These are phyloP conservation scores for Kodamaea sagamina DNA, from an alignment of 805 yeast genomes.

Conservation along the genomic window DNA sequence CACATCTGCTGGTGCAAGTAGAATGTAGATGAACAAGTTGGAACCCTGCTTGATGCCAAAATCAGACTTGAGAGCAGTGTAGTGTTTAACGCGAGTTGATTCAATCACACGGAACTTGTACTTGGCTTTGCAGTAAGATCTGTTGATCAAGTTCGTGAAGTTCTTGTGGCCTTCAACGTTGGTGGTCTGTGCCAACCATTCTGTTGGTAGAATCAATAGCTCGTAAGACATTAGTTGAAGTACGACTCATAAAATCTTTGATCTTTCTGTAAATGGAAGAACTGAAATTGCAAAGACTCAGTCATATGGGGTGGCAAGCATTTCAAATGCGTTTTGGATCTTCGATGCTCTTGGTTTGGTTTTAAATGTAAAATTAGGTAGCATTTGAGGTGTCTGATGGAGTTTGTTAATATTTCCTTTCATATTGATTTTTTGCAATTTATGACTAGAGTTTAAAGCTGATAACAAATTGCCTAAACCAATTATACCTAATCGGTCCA, in stretches of 20 bases:
- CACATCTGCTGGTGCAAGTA: conserved; percentile 28
- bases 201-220: conserved; percentile 22
- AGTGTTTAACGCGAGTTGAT: conserved; percentile 42
- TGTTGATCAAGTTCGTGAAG: conserved; percentile 40
- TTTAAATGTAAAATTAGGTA: too few species aligned
- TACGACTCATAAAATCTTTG: too few species aligned
- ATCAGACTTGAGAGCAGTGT: conserved; percentile 23
- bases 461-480: too few species aligned
- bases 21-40: conserved; percentile 24
- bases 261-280: not conserved
- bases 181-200: conserved; percentile 20
- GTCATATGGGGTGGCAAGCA: too few species aligned
- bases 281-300: too few species aligned
- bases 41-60: conserved; percentile 23
- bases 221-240: conserved; percentile 22
- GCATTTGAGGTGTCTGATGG: too few species aligned
- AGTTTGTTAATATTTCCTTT: too few species aligned
- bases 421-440: too few species aligned
- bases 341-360: too few species aligned
- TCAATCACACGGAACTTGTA: conserved; percentile 44
- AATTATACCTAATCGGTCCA: too few species aligned
- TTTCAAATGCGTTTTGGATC: too few species aligned
- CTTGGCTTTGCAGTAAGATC: conserved; percentile 52
- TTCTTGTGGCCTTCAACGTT: conserved; percentile 5
- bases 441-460: too few species aligned